Percentiles rank a stretch among this genome's conserved stretches.
Conservation (phyloP, 1,139 yeast genomes). For the Blastobotrys raffinosifermentans region DNA sequence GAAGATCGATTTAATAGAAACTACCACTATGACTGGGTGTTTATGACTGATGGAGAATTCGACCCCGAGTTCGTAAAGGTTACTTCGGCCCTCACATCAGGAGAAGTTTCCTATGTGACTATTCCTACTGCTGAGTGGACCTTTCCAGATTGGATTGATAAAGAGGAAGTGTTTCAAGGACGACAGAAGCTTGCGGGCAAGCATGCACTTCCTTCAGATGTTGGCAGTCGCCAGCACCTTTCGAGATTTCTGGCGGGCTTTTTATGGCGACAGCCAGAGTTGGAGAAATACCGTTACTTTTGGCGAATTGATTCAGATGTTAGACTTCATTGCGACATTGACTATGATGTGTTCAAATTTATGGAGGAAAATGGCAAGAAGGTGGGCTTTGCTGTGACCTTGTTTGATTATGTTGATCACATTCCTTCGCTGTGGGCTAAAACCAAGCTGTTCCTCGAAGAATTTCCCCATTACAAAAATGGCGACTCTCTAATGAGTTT, state of each 20-base stretch:
- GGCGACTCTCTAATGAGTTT: conserved; percentile 60
- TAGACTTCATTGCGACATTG: conserved; percentile 56
- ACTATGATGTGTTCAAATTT: conserved; percentile 72
- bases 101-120: conserved; percentile 52
- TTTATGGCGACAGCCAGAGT: conserved; percentile 57
- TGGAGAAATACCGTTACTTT: conserved; percentile 53
- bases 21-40: conserved; percentile 74
- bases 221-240: conserved; percentile 69
- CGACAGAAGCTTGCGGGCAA: conserved; percentile 39
- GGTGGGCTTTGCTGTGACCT: conserved; percentile 63
- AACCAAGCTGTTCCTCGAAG: conserved; percentile 51
- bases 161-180: conserved; percentile 33
- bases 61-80: conserved; percentile 46
- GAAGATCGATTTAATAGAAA: conserved; percentile 62
- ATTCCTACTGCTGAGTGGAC: conserved; percentile 54
- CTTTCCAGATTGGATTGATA: conserved; percentile 54
- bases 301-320: conserved; percentile 84
- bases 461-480: conserved; percentile 57
- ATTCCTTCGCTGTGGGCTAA: conserved; percentile 62
- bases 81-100: conserved; percentile 40
- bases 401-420: conserved; percentile 64
- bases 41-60: conserved; percentile 67
- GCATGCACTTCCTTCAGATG: conserved; percentile 57
- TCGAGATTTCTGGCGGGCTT: conserved; percentile 65
- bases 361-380: conserved; percentile 58